phyloP scores from a whole-genome alignment of 306 rosid genomes.

The Castanopsis chinensis region DNA sequence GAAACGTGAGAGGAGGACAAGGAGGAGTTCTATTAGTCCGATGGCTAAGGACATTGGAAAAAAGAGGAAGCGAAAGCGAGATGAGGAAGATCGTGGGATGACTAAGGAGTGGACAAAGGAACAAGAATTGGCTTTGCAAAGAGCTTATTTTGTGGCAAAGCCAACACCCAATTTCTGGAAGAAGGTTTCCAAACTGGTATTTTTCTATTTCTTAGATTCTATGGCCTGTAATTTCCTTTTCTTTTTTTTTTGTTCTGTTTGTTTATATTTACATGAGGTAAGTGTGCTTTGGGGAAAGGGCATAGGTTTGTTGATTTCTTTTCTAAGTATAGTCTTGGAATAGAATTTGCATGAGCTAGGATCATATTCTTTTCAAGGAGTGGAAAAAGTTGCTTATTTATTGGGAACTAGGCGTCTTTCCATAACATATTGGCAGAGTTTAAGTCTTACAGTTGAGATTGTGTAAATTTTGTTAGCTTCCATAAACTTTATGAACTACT shows the following conservation, averaged over 20 bases:
- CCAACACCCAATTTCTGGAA: constrained; percentile 94
- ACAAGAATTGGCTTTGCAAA: constrained; percentile 65
- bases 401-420: background rate
- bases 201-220: background rate
- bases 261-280: background rate
- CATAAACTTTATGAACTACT: background rate
- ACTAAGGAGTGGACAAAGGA: constrained; percentile 69
- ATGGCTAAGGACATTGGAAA: constrained; percentile 11
- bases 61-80: constrained; percentile 52
- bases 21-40: constrained; percentile 3
- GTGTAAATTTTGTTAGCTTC: background rate
- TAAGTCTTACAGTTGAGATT: background rate
- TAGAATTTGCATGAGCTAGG: background rate
- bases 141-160: constrained; percentile 59
- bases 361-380: background rate
- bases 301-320: background rate
- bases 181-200: constrained; percentile 79
- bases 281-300: background rate
- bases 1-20: constrained; percentile 1
- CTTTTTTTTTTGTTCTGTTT: constrained; percentile 4
- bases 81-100: constrained; percentile 18
- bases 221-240: background rate
- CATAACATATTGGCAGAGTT: background rate
- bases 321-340: background rate
- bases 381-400: background rate